Conservation (phyloP, 495 filamentous ascomycete genomes). For the Hyaloscypha bicolor region DNA sequence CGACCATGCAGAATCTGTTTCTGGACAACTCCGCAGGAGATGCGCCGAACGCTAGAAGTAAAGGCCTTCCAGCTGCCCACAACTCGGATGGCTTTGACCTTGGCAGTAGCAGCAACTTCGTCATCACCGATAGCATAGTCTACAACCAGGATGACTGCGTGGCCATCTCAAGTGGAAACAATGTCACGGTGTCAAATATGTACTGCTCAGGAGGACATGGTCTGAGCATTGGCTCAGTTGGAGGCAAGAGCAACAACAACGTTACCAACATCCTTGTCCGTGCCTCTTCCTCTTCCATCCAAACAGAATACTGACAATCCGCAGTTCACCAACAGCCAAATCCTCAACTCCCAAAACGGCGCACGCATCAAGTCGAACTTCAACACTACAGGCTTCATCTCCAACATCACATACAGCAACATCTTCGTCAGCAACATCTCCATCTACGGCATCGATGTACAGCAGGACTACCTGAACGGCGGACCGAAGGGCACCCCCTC, state of each 20-base stretch:
- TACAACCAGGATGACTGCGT: slow-evolving; percentile 53
- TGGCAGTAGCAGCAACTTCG: slow-evolving; percentile 36
- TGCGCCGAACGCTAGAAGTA: slow-evolving; percentile 40
- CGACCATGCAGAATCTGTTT: slow-evolving; percentile 39
- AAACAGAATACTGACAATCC: slow-evolving; percentile 1
- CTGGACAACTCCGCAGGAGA: slow-evolving; percentile 48
- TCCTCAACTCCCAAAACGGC: slow-evolving; percentile 42
- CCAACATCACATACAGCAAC: slow-evolving; percentile 47
- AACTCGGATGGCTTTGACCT: slow-evolving; percentile 50
- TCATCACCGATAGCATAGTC: slow-evolving; percentile 36
- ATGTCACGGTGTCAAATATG: slow-evolving; percentile 39
- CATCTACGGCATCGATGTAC: slow-evolving; percentile 50
- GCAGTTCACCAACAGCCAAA: slow-evolving; percentile 37
- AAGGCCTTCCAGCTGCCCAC: slow-evolving; percentile 42
- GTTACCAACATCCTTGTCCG: slow-evolving; percentile 42
- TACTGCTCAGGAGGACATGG: slow-evolving; percentile 51
- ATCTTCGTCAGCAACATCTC: slow-evolving; percentile 44
- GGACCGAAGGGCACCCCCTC: slow-evolving; percentile 47
- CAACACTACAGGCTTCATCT: slow-evolving; percentile 43
- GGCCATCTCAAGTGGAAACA: slow-evolving; percentile 42
- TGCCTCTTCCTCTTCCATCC: not conserved
- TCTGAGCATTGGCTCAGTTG: slow-evolving; percentile 50
- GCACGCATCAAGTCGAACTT: slow-evolving; percentile 51
- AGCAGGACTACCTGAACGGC: slow-evolving; percentile 54
- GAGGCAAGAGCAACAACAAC: slow-evolving; percentile 51